phyloP scores from a whole-genome alignment of 2,329 filamentous ascomycete genomes.

The Cyclaneusma minus region DNA sequence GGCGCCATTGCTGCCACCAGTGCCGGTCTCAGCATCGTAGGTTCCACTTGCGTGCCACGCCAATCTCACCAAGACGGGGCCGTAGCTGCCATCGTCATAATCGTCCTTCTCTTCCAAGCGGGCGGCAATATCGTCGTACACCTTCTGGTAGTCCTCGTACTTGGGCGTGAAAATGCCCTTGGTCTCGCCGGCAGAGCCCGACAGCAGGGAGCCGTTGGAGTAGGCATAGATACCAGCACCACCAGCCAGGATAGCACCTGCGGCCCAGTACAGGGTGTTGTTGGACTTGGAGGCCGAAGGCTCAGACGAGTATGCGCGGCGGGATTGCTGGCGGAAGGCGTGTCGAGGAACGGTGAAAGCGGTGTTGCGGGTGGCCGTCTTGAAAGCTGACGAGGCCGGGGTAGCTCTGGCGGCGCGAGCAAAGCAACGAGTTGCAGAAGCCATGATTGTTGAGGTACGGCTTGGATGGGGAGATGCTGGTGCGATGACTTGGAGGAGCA shows the following conservation, averaged over 20 bases:
- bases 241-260: slow-evolving; percentile 40
- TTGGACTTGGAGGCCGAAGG: slow-evolving; percentile 44
- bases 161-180: slow-evolving; percentile 51
- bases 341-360: slow-evolving; percentile 47
- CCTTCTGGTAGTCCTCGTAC: slow-evolving; percentile 83
- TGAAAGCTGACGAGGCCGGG: slow-evolving; percentile 33
- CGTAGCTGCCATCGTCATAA: slow-evolving; percentile 94
- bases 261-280: slow-evolving; percentile 36
- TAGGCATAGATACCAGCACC: slow-evolving; percentile 54
- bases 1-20: slow-evolving; percentile 88
- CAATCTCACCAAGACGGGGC: slow-evolving; percentile 76
- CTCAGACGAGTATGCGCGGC: slow-evolving; percentile 67
- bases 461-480: no score
- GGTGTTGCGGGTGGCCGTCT: slow-evolving; percentile 37
- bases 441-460: no score
- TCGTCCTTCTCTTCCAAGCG: slow-evolving; percentile 78
- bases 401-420: slow-evolving; percentile 20
- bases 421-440: slow-evolving; percentile 21
- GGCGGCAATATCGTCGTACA: slow-evolving; percentile 76
- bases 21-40: slow-evolving; percentile 74
- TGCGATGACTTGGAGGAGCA: no score
- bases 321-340: slow-evolving; percentile 57
- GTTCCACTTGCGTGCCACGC: slow-evolving; percentile 93
- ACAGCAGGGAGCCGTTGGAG: slow-evolving; percentile 24
- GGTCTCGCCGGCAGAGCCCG: slow-evolving; percentile 23